Evolutionary conservation across 2,329 filamentous ascomycete genomes (phyloP), one percentile per base, ranked within the genome.

Genomic region (Ceratocystis alfenasii): DNA sequence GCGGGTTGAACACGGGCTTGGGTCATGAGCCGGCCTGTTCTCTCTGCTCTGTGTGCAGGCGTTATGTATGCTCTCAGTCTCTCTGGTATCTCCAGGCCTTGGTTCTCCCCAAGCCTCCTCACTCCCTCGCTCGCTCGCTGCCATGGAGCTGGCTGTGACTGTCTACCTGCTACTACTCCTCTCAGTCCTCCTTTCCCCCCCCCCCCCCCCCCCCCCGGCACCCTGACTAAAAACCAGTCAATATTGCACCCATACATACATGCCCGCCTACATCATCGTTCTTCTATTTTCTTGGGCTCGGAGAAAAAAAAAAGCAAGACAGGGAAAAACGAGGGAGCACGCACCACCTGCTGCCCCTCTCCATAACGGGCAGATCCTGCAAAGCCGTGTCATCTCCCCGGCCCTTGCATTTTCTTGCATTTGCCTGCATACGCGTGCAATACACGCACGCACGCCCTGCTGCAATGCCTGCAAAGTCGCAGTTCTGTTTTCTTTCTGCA

Each of bases 311-410:
- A 50, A 50, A 20, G 46, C 46, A 25, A 50, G 7, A 50, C 46
- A 20, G 46, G n/a, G n/a, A 50, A 57, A n/a, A 57, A 33, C 25
- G 28, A 57, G 25, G 10, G 28, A 10, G 53, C 22, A 57, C 25
- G 30, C 53, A 30, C 53, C 53, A 30, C 30, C 53, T 7, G 53
- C 28, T 57, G 53, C 15, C 53, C 53, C 25, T 57, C 25, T 57
- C 12, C 15, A 15, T 17, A n/a, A n/a, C 53, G 53, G 53, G 53
- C 53, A 57, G 53, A 57, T 57, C 53, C 53, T 57, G 22, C 53
- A 57, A 33, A 57, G 28, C 30, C 53, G 22, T 30, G 28, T 50
- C n/a, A 28, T 30, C 53, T 12, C 22, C 53, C 10, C 22, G 22
- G 53, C 22, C 53, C 53, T 30, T 57, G 53, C 53, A 50, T 50